Base-by-base conservation (phyloP, 2,329 filamentous ascomycete genomes). In the Aspergillus pseudoglaucus region DNA sequence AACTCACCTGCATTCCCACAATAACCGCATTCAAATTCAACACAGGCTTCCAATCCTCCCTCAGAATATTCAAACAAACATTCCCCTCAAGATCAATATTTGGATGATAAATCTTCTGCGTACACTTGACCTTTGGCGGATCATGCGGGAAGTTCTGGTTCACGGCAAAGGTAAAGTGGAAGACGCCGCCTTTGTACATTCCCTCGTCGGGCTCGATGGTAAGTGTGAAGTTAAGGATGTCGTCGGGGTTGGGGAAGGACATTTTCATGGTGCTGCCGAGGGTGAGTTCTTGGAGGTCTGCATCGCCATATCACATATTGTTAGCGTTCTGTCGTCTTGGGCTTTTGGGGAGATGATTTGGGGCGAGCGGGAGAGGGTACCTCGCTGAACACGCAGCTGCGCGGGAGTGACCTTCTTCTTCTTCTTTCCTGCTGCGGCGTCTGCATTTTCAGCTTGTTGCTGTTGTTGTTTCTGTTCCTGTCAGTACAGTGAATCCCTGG, bases 391-490 rank as follows among this genome's bases (percentile, higher is more conserved):
- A 51, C 93, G 87, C 54, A 97, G 76, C 73, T 97, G 90, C 47
- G 93, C 93, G 15, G 93, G 89, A 18, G 93, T 97, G 56, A 98
- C 90, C 78, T 96, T 97, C 82, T 96, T 97, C 81, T 96, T 97
- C 77, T 90, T 95, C 47, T 83, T 85, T 40, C 82, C 78, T 30
- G 79, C 82, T 58, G 86, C 84, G 49, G 88, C 89, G 62, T 90
- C 88, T 58, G 90, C 88, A 63, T 88, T 90, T 73, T 94, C 88
- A 74, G 95, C 89, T 78, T 96, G 89, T 78, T 96, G 88, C 74
- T 96, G 93, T 76, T 95, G 90, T 85, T 95, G 71, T 63, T 72
- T 67, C 63, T 69, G 46, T 52, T 45, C 9, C 18, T 64, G 40
- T 71, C 47, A 59, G 49, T 18, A 18, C 9, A 4, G 18, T n/a